Evolutionary conservation across 1,284 basidiomycete genomes (phyloP).

Genomic region (Apiotrichum gracile): DNA sequence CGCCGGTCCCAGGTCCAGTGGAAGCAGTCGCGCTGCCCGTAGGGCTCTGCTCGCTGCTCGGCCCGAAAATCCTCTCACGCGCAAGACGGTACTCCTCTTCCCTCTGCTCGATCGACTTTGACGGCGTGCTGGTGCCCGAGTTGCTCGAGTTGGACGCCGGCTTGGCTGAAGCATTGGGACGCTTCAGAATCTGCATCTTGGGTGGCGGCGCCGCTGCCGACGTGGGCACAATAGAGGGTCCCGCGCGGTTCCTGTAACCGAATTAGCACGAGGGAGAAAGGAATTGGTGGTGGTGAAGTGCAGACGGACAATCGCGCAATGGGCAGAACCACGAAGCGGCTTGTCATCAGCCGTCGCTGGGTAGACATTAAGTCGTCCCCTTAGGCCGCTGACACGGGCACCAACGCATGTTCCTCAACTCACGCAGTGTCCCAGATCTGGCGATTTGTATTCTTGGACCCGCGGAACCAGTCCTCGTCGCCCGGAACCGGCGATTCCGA

Average conservation of each 20-base stretch:
- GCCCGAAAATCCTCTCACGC: slow-evolving; percentile 19
- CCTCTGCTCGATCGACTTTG: slow-evolving; percentile 15
- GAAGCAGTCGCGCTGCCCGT: background rate
- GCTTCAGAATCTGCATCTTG: slow-evolving; percentile 18
- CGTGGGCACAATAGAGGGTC: background rate
- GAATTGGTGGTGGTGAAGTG: too few species aligned
- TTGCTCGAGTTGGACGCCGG: background rate
- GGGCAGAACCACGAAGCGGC: too few species aligned
- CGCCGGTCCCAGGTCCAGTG: background rate
- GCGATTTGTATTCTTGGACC: slow-evolving; percentile 8
- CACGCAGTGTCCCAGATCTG: slow-evolving; percentile 23
- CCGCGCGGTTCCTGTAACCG: slow-evolving; percentile 10
- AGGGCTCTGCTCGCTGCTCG: background rate
- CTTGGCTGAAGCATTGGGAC: background rate
- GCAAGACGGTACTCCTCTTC: slow-evolving; percentile 22
- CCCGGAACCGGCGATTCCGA: background rate
- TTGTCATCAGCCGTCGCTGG: too few species aligned
- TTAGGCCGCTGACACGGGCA: too few species aligned
- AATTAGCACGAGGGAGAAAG: background rate
- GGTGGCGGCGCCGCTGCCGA: slow-evolving; percentile 9
- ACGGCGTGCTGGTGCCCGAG: slow-evolving; percentile 11
- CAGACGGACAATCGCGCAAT: background rate
- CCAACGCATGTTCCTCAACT: too few species aligned
- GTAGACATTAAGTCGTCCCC: too few species aligned
- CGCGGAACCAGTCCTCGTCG: slow-evolving; percentile 18